Evolutionary conservation across 441 rosid genomes (phyloP), one percentile per base, ranked within the genome.

Genomic region (Populus trichocarpa): DNA sequence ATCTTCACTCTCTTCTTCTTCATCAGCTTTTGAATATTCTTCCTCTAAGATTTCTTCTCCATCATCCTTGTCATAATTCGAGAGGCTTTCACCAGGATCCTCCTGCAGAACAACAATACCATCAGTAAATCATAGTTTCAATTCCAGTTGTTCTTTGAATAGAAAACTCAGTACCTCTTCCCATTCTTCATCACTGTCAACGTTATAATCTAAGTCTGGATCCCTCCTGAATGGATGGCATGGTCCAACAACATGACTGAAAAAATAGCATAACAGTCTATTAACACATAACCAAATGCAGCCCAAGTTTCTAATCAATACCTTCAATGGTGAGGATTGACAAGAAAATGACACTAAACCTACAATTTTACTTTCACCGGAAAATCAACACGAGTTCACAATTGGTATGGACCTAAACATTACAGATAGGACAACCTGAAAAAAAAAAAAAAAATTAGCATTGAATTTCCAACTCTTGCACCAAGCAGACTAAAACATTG

Each of bases 1-100:
- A 89, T 94, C 99, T 83, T 90, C 99, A 84, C 90, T 88, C 76
- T 91, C 99, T 78, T 93, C 97, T 80, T 90, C 93, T 18, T 92
- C 96, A 64, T 89, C 94, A 79, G 77, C 91, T 84, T 90, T 96
- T 69, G 85, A 80, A 73, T 83, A 86, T 67, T 86, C 94, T 75
- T 90, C 94, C 75, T 89, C 96, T 64, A 87, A 77, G 69, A 78
- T 72, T 84, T 88, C 97, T 53, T 88, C 97, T 79, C 86, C 88
- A 14, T 87, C 95, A 81, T 93, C 97, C 77, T 91, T 92, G 33
- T 94, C 98, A 82, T 93, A 92, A 83, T 96, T 97, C 69, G 98
- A 96, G 74, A 96, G 94, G 86, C 93, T 94, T 88, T 96, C 97
- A 65, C 99, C 99, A 72, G 99, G 95, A 83, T 96, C 96, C 86